These are phyloP conservation scores for Lathyrus oleraceus DNA, from an alignment of 306 rosid species.

Conservation along the genomic window DNA sequence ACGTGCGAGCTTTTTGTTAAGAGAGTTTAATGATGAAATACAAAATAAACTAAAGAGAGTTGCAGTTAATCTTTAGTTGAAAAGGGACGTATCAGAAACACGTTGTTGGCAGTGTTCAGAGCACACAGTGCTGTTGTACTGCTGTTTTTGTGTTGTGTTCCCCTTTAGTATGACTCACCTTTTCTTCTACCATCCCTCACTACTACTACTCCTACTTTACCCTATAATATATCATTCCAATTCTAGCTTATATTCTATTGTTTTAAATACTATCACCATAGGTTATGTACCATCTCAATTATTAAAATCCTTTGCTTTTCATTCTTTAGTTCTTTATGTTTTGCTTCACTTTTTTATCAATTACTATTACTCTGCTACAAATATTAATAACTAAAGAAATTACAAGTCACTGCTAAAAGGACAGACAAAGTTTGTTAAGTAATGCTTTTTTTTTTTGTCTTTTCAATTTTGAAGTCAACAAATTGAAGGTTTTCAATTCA, in stretches of 20 bases:
- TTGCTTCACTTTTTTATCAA: constrained; percentile 30
- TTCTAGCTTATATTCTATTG: constrained; percentile 32
- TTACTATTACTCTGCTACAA: background rate
- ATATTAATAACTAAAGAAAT: constrained; percentile 5
- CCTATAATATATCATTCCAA: constrained; percentile 29
- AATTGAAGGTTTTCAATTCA: background rate
- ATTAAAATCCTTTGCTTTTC: constrained; percentile 32
- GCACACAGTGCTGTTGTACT: constrained; percentile 49
- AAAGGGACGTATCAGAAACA: constrained; percentile 79
- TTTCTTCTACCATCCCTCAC: constrained; percentile 19
- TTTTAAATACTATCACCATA: constrained; percentile 2
- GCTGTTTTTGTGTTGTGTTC: constrained; percentile 48
- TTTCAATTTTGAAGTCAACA: background rate
- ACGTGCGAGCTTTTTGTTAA: constrained; percentile 38
- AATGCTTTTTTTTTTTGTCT: background rate
- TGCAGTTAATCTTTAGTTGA: constrained; percentile 46
- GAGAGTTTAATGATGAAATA: constrained; percentile 22
- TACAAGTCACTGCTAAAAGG: background rate
- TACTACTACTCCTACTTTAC: constrained; percentile 12
- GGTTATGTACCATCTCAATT: constrained; percentile 33
- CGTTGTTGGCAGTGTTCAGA: constrained; percentile 56
- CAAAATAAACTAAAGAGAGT: constrained; percentile 25
- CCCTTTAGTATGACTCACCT: constrained; percentile 35
- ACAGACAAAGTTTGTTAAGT: background rate
- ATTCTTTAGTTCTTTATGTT: constrained; percentile 24